A percentile compares a stretch with the other conserved stretches of the same genome.
Evolutionary conservation across 106 monocot genomes (phyloP).

Genomic region (Acorus gramineus): DNA sequence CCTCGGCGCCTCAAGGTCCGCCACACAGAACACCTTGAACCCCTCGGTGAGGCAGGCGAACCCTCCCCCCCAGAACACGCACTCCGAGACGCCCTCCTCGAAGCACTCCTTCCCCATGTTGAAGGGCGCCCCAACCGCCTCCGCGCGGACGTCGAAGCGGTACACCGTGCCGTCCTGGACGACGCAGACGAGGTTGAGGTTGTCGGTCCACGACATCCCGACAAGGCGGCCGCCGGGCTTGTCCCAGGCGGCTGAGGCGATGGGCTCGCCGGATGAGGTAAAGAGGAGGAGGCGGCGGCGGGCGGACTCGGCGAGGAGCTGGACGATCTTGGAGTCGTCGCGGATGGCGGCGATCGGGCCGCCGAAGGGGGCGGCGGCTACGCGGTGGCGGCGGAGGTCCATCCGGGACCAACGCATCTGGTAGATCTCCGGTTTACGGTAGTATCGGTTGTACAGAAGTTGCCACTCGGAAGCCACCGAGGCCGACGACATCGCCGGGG

Average conservation of each 20-base stretch:
- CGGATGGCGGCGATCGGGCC: slow-evolving; percentile 93
- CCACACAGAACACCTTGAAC: slow-evolving; percentile 51
- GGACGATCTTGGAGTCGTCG: slow-evolving; percentile 97
- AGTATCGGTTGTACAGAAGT: slow-evolving; percentile 84
- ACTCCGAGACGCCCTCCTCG: slow-evolving; percentile 57
- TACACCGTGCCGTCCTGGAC: slow-evolving; percentile 79
- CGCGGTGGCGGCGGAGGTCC: slow-evolving; percentile 78
- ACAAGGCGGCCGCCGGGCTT: slow-evolving; percentile 75
- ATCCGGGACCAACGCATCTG: slow-evolving; percentile 58
- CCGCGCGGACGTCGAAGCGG: slow-evolving; percentile 44
- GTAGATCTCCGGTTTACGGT: slow-evolving; percentile 74
- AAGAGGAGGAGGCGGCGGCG: slow-evolving; percentile 81
- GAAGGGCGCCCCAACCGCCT: slow-evolving; percentile 23
- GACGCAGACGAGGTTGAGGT: slow-evolving; percentile 41
- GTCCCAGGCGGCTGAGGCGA: slow-evolving; percentile 77
- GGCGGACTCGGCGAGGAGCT: slow-evolving; percentile 79
- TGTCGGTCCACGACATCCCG: slow-evolving; percentile 71
- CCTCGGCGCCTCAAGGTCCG: slow-evolving; percentile 58
- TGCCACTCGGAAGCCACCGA: slow-evolving; percentile 98
- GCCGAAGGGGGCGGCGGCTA: slow-evolving; percentile 84
- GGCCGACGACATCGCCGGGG: slow-evolving; percentile 39
- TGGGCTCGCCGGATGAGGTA: slow-evolving; percentile 49
- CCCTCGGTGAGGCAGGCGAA: slow-evolving; percentile 60
- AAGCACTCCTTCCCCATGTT: slow-evolving; percentile 70
- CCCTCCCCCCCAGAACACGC: slow-evolving; percentile 77